Evolutionary conservation across 768 basidiomycete genomes (phyloP).

Genomic region (Astraeus odoratus): DNA sequence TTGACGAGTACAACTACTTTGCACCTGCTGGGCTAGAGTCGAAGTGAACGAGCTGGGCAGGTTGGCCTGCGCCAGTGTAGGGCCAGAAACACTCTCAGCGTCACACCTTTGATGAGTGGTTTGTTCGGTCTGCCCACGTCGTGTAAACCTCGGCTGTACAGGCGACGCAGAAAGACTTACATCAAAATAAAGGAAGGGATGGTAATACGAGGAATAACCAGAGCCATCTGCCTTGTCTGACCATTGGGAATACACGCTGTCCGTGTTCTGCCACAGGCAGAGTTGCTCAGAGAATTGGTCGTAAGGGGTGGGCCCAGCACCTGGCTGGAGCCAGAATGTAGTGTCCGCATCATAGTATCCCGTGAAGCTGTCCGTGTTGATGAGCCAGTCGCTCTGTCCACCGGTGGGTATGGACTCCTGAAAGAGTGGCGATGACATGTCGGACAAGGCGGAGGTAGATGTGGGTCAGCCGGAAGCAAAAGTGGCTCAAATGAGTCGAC

Average conservation of each 20-base stretch:
- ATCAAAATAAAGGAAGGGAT: neutral
- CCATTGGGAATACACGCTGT: neutral
- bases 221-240: neutral
- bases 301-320: neutral
- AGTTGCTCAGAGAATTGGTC: neutral
- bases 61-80: constrained; percentile 8
- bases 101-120: constrained; percentile 12
- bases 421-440: constrained; percentile 1
- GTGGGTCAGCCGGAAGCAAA: neutral
- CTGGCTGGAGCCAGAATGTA: neutral
- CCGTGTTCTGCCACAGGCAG: neutral
- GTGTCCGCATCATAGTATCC: neutral
- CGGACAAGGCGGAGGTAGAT: neutral
- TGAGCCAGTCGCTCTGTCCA: neutral
- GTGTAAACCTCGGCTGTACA: neutral
- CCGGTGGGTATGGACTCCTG: neutral
- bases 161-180: neutral
- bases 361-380: neutral
- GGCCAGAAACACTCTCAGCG: constrained; percentile 9
- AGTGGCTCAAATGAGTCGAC: neutral
- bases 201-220: neutral
- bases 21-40: constrained; percentile 19
- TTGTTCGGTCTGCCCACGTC: constrained; percentile 11
- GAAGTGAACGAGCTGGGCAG: constrained; percentile 12
- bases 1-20: constrained; percentile 9